Base-by-base conservation (phyloP, 2,329 filamentous ascomycete genomes). In the Penicillium sp. region DNA sequence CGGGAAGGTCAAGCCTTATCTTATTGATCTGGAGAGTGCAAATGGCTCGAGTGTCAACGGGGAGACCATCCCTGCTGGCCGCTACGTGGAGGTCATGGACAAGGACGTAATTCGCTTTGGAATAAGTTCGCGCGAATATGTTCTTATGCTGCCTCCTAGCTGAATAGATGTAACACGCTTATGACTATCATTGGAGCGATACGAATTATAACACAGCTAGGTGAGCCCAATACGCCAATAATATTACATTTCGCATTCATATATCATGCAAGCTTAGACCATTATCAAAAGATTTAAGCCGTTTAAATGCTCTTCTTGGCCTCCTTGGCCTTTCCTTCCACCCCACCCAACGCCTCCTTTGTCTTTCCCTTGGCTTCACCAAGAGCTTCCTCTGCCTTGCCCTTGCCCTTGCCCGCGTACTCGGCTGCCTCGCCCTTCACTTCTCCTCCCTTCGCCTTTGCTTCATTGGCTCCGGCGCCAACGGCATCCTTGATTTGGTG, bases 31-130 rank as follows among this genome's bases (percentile, higher is more conserved):
- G 45, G 92, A 97, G 65, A 96, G 91, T 65, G 90, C 90, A 43
- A 97, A 97, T 71, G 93, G 94, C 34, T 97, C 93, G 2, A 80
- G 76, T 53, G 78, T 99, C 61, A 97, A 97, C 68, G 86, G 85
- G 32, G 85, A 90, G 57, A 79, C 77, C 64, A 76, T 96, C 3
- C 88, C 90, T 1, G 80, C 83, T 13, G 89, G 89, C 67, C 82
- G 91, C 58, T 99, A 91, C 72, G 77, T 96, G 48, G 93, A 99
- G 74, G 74, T 97, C 52, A 83, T 87, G 70, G 88, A 94, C 70
- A 92, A 91, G 75, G 94, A 99, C 72, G 85, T 99, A 69, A 72
- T 99, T 54, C 85, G 85, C 67, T 95, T 99, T 75, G 94, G 92
- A 9, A 81, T 89, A 56, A 96, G 91, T 69, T 88, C 89, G 55